Percentiles rank a stretch among this genome's conserved stretches.
Evolutionary conservation across 305 asterid genomes (phyloP).

Genomic region (Fraxinus dipetala): DNA sequence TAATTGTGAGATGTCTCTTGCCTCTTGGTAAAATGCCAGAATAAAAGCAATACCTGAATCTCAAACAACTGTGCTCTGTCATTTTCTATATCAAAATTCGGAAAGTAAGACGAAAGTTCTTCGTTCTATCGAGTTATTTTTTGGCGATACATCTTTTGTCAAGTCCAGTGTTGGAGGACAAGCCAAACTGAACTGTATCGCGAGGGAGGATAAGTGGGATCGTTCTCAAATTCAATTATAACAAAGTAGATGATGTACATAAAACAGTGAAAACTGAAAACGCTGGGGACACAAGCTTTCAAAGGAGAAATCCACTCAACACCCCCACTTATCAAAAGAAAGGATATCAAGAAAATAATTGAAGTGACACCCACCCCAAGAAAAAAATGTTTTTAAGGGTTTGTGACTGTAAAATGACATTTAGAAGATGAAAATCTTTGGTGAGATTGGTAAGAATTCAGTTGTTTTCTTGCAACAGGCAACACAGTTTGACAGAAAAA

Average conservation of each 20-base stretch:
- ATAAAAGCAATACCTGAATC: slow-evolving; percentile 15
- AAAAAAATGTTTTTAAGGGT: neutral
- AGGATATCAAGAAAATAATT: neutral
- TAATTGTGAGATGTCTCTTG: neutral
- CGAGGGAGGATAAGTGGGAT: neutral
- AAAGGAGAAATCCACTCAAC: neutral
- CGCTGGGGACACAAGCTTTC: neutral
- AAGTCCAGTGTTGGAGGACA: neutral
- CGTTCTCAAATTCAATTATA: neutral
- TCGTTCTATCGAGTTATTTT: neutral
- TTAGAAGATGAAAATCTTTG: neutral
- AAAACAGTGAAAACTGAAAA: neutral
- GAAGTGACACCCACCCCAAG: no score
- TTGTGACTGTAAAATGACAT: slow-evolving; percentile 5
- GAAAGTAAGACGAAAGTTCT: neutral
- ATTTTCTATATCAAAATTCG: slow-evolving; percentile 17
- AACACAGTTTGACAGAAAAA: neutral
- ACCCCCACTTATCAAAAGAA: neutral
- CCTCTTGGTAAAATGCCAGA: neutral
- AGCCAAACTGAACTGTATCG: neutral
- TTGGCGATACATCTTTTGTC: neutral
- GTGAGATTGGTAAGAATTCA: neutral
- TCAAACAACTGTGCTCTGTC: slow-evolving; percentile 21
- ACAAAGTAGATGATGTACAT: neutral
- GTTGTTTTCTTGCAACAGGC: neutral